These are phyloP conservation scores for Lantana camara DNA, from an alignment of 257 asterid genomes.

Conservation along the genomic window DNA sequence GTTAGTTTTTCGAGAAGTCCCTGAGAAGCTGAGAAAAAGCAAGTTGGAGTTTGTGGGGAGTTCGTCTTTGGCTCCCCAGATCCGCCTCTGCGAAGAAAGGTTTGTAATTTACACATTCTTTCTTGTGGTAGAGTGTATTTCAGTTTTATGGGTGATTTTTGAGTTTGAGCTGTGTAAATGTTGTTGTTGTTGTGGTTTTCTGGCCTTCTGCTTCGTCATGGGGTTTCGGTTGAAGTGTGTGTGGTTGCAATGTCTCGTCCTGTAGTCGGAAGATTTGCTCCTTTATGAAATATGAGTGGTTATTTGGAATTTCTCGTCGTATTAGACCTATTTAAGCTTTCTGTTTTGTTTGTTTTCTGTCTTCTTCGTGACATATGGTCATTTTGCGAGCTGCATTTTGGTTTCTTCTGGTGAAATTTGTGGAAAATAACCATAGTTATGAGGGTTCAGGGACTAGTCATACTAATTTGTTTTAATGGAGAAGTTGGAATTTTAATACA, in stretches of 20 bases:
- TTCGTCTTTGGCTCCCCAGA: conserved; percentile 34
- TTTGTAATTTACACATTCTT: conserved; percentile 3
- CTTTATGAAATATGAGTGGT: neutral
- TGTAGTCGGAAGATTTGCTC: neutral
- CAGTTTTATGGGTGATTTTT: neutral
- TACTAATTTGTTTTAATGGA: neutral
- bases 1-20: conserved; percentile 16
- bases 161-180: neutral
- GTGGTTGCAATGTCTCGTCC: conserved; percentile 13
- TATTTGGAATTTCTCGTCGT: neutral
- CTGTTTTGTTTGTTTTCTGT: neutral
- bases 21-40: neutral
- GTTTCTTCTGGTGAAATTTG: neutral
- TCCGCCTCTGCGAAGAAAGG: conserved; percentile 32
- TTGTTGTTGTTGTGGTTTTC: neutral
- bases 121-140: neutral
- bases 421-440: neutral
- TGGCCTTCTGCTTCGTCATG: neutral
- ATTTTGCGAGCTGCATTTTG: conserved; percentile 4
- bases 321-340: neutral
- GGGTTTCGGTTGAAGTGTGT: neutral
- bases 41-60: conserved; percentile 28
- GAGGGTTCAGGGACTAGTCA: conserved; percentile 16
- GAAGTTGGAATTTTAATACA: neutral
- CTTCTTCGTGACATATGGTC: conserved; percentile 11